Conservation (phyloP, 1,284 basidiomycete species). For the Heterobasidion annosum region DNA sequence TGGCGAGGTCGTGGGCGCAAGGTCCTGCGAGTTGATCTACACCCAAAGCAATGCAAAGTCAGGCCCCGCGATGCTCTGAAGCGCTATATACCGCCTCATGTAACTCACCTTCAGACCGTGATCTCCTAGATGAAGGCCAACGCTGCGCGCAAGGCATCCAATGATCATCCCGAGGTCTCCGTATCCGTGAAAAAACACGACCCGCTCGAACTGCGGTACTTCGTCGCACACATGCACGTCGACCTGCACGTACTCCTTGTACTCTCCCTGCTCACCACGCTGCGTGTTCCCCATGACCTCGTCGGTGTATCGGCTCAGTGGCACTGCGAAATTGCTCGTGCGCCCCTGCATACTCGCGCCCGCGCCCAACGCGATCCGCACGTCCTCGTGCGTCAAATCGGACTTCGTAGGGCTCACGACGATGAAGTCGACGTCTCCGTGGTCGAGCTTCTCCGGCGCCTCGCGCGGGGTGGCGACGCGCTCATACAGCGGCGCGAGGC, state of each 20-base stretch:
- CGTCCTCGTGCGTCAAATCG: slow-evolving; percentile 21
- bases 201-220: slow-evolving; percentile 36
- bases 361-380: slow-evolving; percentile 34
- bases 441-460: slow-evolving; percentile 50
- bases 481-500: slow-evolving; percentile 35
- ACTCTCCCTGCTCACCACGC: not conserved
- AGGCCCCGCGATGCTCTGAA: not conserved
- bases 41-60: not conserved
- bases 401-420: slow-evolving; percentile 30
- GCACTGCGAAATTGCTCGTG: slow-evolving; percentile 56
- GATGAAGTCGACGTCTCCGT: slow-evolving; percentile 61
- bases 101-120: slow-evolving; percentile 48
- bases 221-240: slow-evolving; percentile 52
- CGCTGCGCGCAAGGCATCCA: slow-evolving; percentile 38
- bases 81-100: not conserved
- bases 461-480: slow-evolving; percentile 46
- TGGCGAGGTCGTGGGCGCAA: slow-evolving; percentile 24
- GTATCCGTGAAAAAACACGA: slow-evolving; percentile 49
- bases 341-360: slow-evolving; percentile 29
- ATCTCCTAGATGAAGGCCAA: slow-evolving; percentile 38
- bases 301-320: slow-evolving; percentile 15
- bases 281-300: not conserved
- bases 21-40: slow-evolving; percentile 22
- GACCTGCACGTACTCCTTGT: slow-evolving; percentile 35
- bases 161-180: slow-evolving; percentile 66